A percentile compares a stretch with the other conserved stretches of the same genome.
phyloP scores from a whole-genome alignment of 2,329 filamentous ascomycete species.

The Mycosphaerella sp. region DNA sequence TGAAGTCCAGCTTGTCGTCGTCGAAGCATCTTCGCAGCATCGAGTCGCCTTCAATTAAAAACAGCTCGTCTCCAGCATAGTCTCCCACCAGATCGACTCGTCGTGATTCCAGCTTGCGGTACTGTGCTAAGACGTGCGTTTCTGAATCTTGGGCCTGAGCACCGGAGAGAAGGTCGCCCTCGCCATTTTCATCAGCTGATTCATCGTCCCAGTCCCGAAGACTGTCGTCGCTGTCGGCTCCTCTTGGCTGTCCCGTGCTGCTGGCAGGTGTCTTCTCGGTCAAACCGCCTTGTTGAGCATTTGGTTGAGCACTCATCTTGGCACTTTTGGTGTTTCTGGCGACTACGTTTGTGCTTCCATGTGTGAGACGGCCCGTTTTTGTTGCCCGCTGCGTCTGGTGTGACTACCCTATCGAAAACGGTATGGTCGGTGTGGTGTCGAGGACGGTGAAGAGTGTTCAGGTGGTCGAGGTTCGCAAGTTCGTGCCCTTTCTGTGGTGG shows the following conservation, averaged over 20 bases:
- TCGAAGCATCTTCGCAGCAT: slow-evolving; percentile 59
- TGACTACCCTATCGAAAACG: neutral
- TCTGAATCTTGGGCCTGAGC: neutral
- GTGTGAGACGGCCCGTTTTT: neutral
- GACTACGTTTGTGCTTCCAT: neutral
- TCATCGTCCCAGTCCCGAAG: neutral
- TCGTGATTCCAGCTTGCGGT: slow-evolving; percentile 40
- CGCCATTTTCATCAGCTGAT: slow-evolving; percentile 3
- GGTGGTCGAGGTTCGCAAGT: neutral
- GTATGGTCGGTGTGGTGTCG: neutral
- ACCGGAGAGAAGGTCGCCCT: neutral
- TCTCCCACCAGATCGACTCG: slow-evolving; percentile 64
- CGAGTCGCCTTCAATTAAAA: slow-evolving; percentile 67
- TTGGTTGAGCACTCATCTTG: slow-evolving; percentile 3
- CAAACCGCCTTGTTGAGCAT: neutral
- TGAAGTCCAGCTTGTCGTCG: slow-evolving; percentile 58
- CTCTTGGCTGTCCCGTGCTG: neutral
- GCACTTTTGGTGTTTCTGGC: neutral
- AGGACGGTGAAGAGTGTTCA: neutral
- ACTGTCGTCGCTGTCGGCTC: neutral
- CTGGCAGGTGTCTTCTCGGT: neutral
- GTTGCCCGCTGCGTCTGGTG: neutral
- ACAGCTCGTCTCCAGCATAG: slow-evolving; percentile 66
- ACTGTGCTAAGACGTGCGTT: slow-evolving; percentile 23
- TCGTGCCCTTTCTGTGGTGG: neutral